Base-by-base conservation (phyloP, 768 basidiomycete species). In the Suillus paluster region DNA sequence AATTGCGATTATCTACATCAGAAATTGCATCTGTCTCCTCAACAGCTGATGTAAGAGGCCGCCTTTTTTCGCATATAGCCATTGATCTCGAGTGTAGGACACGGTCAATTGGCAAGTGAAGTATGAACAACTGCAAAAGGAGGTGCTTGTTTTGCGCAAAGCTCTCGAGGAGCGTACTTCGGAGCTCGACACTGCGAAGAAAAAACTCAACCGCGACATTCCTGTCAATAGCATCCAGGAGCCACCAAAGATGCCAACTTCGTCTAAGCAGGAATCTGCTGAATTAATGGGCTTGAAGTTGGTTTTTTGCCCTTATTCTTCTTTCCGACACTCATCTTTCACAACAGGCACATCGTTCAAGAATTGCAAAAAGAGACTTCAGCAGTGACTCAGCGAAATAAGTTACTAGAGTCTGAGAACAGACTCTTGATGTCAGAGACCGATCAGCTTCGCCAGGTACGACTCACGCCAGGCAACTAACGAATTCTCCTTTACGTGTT, bases 271-370 rank as follows among this genome's bases (percentile, higher is more conserved):
- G 23, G 88, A 90, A 65, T 70, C 78, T 7, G 78, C 81, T 46
- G 93, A 95, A 75, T 86, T 94, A 60, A 86, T 83, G 14, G 94
- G 94, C 9, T 83, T 96, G 44, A 95, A 95, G 92, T 93, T 71
- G 27, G 63, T 50, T 59, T 21, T 33, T 27, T 54, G 10, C 52
- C 34, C 44, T 38, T 45, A 41, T 15, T n/a, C 23, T 30, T 14
- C 34, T 46, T 11, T 7, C 8, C 38, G 58, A 57, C 44, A 70
- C 50, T 63, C 19, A 54, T 21, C 21, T 14, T 27, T 11, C 17
- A 55, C 57, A 19, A 1, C 63, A 93, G 92, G 75, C 89, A 94
- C 68, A 93, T 97, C 68, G 86, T 97, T 23, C 90, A 93, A 70
- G 91, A 95, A 67, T 80, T 97, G 44, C 91, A 92, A 70, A 90